A percentile compares a stretch with the other conserved stretches of the same genome.
phyloP scores from a whole-genome alignment of 805 yeast species.

The Suhomyces sp. region DNA sequence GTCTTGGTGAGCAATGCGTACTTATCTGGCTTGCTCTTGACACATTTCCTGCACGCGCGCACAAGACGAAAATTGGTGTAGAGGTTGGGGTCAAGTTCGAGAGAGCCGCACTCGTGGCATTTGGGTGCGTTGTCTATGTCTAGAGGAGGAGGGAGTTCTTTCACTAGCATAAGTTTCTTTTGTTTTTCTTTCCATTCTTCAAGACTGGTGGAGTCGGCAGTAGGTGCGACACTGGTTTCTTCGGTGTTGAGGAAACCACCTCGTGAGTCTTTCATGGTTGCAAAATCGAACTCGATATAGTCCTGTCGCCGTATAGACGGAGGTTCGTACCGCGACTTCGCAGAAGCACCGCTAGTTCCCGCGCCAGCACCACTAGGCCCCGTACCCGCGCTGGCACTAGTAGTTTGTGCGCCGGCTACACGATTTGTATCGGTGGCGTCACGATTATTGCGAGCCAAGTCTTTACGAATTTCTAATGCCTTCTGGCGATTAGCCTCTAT shows the following conservation, averaged over 20 bases:
- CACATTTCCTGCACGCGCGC: conserved; percentile 79
- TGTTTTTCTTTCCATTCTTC: conserved; percentile 52
- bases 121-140: conserved; percentile 73
- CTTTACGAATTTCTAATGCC: conserved; percentile 47
- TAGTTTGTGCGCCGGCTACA: background rate
- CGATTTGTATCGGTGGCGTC: conserved; percentile 28
- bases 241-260: conserved; percentile 72
- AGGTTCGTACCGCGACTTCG: conserved; percentile 14
- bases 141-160: conserved; percentile 67
- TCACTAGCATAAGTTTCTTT: conserved; percentile 28
- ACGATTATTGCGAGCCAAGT: conserved; percentile 31
- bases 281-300: conserved; percentile 80
- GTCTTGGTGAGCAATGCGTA: conserved; percentile 91
- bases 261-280: conserved; percentile 82
- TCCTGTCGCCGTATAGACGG: conserved; percentile 54
- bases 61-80: conserved; percentile 61
- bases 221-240: conserved; percentile 46
- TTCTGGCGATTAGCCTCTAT: conserved; percentile 53
- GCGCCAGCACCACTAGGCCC: background rate
- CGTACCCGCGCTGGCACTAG: background rate
- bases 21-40: conserved; percentile 73
- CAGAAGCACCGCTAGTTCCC: background rate
- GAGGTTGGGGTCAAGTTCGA: conserved; percentile 75
- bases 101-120: conserved; percentile 78
- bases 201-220: conserved; percentile 31